Percentiles rank a stretch among this genome's conserved stretches.
Evolutionary conservation across 441 rosid genomes (phyloP).

Genomic region (Bocquillonia castaneifolia): DNA sequence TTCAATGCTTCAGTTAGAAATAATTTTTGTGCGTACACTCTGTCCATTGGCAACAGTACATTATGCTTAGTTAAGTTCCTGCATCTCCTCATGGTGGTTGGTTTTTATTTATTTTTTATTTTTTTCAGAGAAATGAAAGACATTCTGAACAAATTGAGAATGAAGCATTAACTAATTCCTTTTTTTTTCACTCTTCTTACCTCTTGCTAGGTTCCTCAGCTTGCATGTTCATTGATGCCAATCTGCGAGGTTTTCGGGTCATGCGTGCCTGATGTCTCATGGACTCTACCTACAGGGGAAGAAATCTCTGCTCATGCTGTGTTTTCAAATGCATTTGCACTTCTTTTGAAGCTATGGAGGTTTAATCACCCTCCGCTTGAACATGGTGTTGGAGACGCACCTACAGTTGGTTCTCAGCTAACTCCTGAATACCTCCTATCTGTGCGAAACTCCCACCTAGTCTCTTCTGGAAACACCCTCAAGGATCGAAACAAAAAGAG

Average conservation of each 20-base stretch:
- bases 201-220: constrained; percentile 67
- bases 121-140: not conserved
- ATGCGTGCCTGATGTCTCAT: constrained; percentile 56
- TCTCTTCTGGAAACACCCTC: constrained; percentile 56
- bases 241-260: constrained; percentile 97
- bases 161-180: not conserved
- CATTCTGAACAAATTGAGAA: not conserved
- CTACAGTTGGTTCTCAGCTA: constrained; percentile 71
- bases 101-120: not conserved
- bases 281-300: constrained; percentile 84
- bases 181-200: constrained; percentile 14
- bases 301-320: constrained; percentile 77
- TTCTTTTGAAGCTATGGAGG: constrained; percentile 88
- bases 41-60: not conserved
- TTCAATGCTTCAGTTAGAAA: not conserved
- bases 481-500: constrained; percentile 53
- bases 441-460: constrained; percentile 75
- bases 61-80: not conserved
- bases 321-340: constrained; percentile 88
- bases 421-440: constrained; percentile 82
- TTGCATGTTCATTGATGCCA: constrained; percentile 88
- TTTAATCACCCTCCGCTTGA: constrained; percentile 89
- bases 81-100: not conserved
- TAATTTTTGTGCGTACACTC: not conserved
- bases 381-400: constrained; percentile 68